These are phyloP conservation scores for Thinopyrum elongatum DNA, from an alignment of 176 grass and related monocot species.

Conservation along the genomic window DNA sequence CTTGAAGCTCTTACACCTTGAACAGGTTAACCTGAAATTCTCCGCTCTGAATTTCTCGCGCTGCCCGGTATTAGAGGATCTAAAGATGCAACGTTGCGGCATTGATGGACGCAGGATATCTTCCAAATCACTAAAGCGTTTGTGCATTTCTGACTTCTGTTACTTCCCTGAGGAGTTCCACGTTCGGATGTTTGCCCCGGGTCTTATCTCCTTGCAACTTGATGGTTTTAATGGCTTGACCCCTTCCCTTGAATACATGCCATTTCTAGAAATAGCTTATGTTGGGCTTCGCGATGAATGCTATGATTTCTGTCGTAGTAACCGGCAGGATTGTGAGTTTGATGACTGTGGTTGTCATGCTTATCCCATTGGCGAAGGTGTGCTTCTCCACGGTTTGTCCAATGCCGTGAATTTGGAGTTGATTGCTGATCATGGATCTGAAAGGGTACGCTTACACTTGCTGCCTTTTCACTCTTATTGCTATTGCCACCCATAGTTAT, in stretches of 20 bases:
- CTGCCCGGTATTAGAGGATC: background rate
- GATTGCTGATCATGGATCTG: background rate
- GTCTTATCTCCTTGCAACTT: too few species aligned
- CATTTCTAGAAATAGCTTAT: background rate
- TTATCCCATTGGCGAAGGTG: background rate
- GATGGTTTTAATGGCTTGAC: too few species aligned
- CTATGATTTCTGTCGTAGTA: background rate
- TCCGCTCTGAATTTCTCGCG: background rate
- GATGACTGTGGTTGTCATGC: background rate
- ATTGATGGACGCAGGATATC: background rate
- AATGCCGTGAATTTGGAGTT: background rate
- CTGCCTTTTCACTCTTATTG: background rate
- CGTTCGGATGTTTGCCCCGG: background rate
- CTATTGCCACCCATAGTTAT: too few species aligned
- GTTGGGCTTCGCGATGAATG: background rate
- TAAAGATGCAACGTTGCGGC: background rate
- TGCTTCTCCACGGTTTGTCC: background rate
- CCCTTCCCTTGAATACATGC: too few species aligned
- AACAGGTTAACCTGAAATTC: background rate
- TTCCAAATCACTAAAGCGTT: background rate
- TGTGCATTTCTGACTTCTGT: background rate
- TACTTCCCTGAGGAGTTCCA: background rate
- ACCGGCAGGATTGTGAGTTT: background rate
- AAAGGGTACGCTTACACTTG: background rate
- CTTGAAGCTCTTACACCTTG: background rate